Conservation (phyloP, 768 basidiomycete genomes). For the Termitomyces bulborhizus region DNA sequence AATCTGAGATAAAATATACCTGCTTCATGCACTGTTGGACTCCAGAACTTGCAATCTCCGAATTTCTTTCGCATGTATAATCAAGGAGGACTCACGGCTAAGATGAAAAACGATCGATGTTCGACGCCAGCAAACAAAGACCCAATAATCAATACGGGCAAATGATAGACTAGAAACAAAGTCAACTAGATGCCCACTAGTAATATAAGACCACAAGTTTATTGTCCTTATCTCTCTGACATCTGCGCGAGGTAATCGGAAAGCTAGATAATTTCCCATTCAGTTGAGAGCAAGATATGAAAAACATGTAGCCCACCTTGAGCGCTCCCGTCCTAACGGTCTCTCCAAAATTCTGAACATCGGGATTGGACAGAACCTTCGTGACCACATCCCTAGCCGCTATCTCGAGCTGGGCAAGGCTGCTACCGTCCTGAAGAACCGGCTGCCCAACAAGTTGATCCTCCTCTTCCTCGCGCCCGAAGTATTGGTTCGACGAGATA, state of each 20-base stretch:
- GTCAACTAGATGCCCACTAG: neutral
- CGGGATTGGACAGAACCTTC: slow-evolving; percentile 74
- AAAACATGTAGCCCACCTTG: slow-evolving; percentile 44
- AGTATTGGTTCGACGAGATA: slow-evolving; percentile 95
- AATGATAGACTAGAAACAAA: neutral
- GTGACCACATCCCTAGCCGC: slow-evolving; percentile 74
- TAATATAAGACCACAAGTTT: neutral
- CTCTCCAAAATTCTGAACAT: slow-evolving; percentile 82
- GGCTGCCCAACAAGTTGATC: slow-evolving; percentile 32
- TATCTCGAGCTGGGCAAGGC: slow-evolving; percentile 46
- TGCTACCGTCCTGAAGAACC: slow-evolving; percentile 38
- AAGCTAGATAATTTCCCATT: slow-evolving; percentile 26
- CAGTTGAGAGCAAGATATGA: neutral
- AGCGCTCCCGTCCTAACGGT: slow-evolving; percentile 74
- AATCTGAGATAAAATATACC: neutral
- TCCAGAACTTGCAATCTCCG: too few species aligned
- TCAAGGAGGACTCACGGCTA: neutral
- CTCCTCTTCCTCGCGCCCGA: slow-evolving; percentile 87
- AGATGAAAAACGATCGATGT: neutral
- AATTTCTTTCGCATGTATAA: neutral
- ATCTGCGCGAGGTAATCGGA: slow-evolving; percentile 69
- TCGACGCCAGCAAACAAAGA: neutral
- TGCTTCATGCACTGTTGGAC: too few species aligned
- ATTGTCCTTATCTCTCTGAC: slow-evolving; percentile 37
- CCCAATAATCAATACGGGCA: neutral